A percentile compares a stretch with the other conserved stretches of the same genome.
These are phyloP conservation scores for Bisporella sp. DNA, from an alignment of 2,329 filamentous ascomycete genomes.

Conservation along the genomic window DNA sequence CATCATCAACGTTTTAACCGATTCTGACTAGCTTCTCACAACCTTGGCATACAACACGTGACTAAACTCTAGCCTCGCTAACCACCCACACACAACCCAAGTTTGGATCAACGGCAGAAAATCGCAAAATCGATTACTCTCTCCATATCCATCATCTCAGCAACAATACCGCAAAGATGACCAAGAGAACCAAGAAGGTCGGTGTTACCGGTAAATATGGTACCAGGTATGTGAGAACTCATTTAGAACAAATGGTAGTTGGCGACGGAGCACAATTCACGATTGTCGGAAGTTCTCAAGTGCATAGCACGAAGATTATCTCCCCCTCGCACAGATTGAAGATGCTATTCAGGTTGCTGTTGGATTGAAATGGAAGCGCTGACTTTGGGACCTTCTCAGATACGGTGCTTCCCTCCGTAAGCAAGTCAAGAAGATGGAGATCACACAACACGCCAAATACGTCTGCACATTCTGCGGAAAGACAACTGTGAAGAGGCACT, in stretches of 20 bases:
- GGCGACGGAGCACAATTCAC: too few relatives aligned
- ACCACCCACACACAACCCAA: too few relatives aligned
- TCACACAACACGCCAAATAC: constrained; percentile 96
- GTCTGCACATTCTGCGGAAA: constrained; percentile 99
- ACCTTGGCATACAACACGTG: too few relatives aligned
- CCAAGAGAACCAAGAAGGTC: constrained; percentile 97
- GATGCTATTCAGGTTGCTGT: too few relatives aligned
- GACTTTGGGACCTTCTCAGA: constrained; percentile 39
- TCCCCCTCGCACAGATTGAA: too few relatives aligned
- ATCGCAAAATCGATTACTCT: too few relatives aligned
- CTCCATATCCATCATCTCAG: constrained; percentile 16
- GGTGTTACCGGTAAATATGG: constrained; percentile 98
- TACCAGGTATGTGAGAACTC: constrained; percentile 65
- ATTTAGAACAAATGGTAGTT: too few relatives aligned
- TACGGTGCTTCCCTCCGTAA: constrained; percentile 99
- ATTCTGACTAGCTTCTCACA: too few relatives aligned
- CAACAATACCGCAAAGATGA: constrained; percentile 61
- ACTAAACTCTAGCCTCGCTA: constrained; percentile 5
- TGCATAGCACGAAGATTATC: too few relatives aligned
- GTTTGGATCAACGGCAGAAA: too few relatives aligned
- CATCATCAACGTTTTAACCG: too few relatives aligned
- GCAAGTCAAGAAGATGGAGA: constrained; percentile 99
- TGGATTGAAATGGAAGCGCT: constrained; percentile 8
- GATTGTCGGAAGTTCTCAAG: too few relatives aligned
- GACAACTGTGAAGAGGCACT: constrained; percentile 83